These are phyloP conservation scores for Tuber indicum DNA, from an alignment of 495 filamentous ascomycete species.

Conservation along the genomic window DNA sequence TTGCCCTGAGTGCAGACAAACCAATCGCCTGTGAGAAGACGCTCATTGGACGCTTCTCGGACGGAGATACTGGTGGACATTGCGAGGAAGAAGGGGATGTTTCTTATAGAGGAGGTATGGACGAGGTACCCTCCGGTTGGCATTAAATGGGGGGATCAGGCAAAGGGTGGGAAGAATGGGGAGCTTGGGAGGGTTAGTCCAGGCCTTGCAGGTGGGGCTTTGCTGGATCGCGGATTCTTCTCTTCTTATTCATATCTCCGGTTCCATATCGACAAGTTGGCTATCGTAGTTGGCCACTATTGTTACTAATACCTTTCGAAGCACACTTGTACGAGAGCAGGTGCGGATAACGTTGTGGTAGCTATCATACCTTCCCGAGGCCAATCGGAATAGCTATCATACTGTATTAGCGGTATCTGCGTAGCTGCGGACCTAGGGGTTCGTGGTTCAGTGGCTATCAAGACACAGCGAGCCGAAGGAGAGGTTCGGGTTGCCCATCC, in stretches of 20 bases:
- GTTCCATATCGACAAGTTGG: not conserved
- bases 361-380: constrained; percentile 36
- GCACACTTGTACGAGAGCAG: constrained; percentile 71
- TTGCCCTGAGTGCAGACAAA: constrained; percentile 75
- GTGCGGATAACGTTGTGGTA: constrained; percentile 74
- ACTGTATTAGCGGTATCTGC: no score
- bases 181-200: constrained; percentile 76
- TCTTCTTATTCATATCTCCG: not conserved
- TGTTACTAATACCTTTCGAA: constrained; percentile 60
- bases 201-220: constrained; percentile 75
- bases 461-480: constrained; percentile 77
- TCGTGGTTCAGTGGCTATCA: constrained; percentile 59
- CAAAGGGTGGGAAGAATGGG: constrained; percentile 64
- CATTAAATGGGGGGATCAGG: constrained; percentile 65
- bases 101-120: constrained; percentile 97
- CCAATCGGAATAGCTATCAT: no score
- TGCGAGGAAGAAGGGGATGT: constrained; percentile 72
- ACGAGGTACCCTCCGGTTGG: constrained; percentile 83
- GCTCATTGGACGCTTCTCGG: constrained; percentile 78
- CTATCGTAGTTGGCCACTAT: constrained; percentile 56
- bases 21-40: constrained; percentile 90
- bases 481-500: constrained; percentile 72
- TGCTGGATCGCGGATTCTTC: constrained; percentile 60
- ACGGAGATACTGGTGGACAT: constrained; percentile 65
- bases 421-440: constrained; percentile 44